Percentiles rank a stretch among this genome's conserved stretches.
Conservation (phyloP, 768 basidiomycete genomes). For the Hericium erinaceus region DNA sequence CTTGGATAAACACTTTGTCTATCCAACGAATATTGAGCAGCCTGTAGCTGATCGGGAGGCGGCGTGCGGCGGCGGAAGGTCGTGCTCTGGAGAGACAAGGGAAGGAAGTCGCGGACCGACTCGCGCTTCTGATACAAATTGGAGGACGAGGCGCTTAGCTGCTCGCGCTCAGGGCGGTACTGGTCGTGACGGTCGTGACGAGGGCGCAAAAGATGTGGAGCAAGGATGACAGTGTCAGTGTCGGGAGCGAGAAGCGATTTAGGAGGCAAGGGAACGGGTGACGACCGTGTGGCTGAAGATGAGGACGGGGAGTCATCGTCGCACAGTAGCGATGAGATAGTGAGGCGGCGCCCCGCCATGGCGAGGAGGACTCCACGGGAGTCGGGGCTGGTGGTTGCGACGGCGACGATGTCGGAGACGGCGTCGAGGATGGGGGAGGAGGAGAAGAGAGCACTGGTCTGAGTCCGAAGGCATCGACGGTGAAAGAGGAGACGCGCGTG, state of each 20-base stretch:
- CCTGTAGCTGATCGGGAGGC: constrained; percentile 11
- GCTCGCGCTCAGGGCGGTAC: background rate
- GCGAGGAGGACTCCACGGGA: constrained; percentile 9
- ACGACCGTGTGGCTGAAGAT: background rate
- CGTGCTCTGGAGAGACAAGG: constrained; percentile 15
- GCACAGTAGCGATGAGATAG: constrained; percentile 69
- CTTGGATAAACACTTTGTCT: no score
- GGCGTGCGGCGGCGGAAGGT: constrained; percentile 16
- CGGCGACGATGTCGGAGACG: no score
- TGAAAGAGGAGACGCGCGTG: background rate
- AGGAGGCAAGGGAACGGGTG: constrained; percentile 2
- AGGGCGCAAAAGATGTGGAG: background rate
- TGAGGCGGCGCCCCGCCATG: constrained; percentile 63
- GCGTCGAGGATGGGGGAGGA: background rate
- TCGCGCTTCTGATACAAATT: background rate
- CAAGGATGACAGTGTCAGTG: constrained; percentile 1
- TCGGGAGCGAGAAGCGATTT: constrained; percentile 2
- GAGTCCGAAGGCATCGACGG: background rate
- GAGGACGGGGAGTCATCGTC: constrained; percentile 28
- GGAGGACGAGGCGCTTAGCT: background rate
- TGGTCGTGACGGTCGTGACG: constrained; percentile 1
- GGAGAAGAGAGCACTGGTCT: background rate
- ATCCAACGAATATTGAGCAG: background rate
- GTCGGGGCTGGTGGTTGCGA: background rate
- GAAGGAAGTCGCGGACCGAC: constrained; percentile 13